phyloP scores from a whole-genome alignment of 2,329 filamentous ascomycete species.

The Fusarium chlamydosporum region DNA sequence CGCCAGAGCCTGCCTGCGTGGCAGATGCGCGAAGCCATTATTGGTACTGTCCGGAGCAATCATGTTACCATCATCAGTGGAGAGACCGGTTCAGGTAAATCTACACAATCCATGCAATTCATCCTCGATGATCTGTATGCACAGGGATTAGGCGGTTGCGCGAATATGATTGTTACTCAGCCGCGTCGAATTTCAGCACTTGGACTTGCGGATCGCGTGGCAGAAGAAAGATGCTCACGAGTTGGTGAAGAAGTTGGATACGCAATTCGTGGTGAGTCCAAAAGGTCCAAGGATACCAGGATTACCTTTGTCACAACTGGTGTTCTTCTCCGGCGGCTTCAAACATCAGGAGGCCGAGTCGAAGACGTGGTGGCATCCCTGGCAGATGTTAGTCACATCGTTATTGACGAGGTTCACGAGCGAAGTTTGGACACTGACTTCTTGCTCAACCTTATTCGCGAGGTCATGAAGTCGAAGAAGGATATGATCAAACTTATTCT shows the following conservation, averaged over 20 bases:
- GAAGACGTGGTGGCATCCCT: slow-evolving; percentile 86
- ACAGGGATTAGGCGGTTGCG: slow-evolving; percentile 78
- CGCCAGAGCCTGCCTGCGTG: slow-evolving; percentile 87
- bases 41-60: slow-evolving; percentile 79
- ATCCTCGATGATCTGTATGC: slow-evolving; percentile 91
- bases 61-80: slow-evolving; percentile 97
- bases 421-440: slow-evolving; percentile 98
- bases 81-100: slow-evolving; percentile 97
- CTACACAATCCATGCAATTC: slow-evolving; percentile 96
- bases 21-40: slow-evolving; percentile 82
- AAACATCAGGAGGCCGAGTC: slow-evolving; percentile 85
- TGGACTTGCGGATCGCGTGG: slow-evolving; percentile 92
- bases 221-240: slow-evolving; percentile 85
- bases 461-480: slow-evolving; percentile 87
- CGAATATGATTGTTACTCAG: slow-evolving; percentile 96
- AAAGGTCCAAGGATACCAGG: slow-evolving; percentile 81
- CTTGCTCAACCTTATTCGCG: slow-evolving; percentile 87
- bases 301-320: slow-evolving; percentile 99
- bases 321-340: slow-evolving; percentile 90
- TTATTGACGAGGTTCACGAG: slow-evolving; percentile 98
- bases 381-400: slow-evolving; percentile 91
- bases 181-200: slow-evolving; percentile 94
- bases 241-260: slow-evolving; percentile 94
- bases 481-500: slow-evolving; percentile 91
- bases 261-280: slow-evolving; percentile 95